A percentile compares a stretch with the other conserved stretches of the same genome.
phyloP scores from a whole-genome alignment of 1,139 yeast genomes.

The Taiozyma sp. region DNA sequence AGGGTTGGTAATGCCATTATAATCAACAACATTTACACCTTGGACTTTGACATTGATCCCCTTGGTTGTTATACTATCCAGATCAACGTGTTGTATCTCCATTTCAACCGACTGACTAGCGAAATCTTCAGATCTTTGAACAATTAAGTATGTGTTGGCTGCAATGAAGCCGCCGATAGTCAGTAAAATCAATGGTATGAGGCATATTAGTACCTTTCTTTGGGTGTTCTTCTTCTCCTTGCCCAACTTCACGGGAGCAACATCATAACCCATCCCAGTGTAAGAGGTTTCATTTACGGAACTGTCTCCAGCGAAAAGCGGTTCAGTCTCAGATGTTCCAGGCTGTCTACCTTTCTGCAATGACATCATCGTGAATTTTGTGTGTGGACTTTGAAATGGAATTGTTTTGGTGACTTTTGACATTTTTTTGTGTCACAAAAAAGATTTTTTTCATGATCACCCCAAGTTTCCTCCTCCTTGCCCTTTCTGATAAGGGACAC shows the following conservation, averaged over 20 bases:
- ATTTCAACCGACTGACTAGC: conserved; percentile 28
- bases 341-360: neutral
- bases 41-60: conserved; percentile 28
- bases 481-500: neutral
- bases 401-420: neutral
- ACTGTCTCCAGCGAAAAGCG: neutral
- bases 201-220: neutral
- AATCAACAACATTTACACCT: conserved; percentile 28
- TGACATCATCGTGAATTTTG: neutral
- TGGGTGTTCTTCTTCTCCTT: neutral
- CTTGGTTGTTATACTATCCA: conserved; percentile 25
- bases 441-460: neutral
- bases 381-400: neutral
- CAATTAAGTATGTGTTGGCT: conserved; percentile 5
- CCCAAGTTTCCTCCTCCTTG: neutral
- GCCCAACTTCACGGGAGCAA: neutral
- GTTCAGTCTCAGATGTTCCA: neutral
- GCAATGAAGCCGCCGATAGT: neutral
- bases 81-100: conserved; percentile 26
- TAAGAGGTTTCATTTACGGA: neutral
- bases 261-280: neutral
- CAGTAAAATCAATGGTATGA: neutral
- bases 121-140: conserved; percentile 27
- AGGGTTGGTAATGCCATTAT: conserved; percentile 24
- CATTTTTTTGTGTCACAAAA: neutral